Evolutionary conservation across 441 rosid species (phyloP).

Genomic region (Theobroma grandiflorum): DNA sequence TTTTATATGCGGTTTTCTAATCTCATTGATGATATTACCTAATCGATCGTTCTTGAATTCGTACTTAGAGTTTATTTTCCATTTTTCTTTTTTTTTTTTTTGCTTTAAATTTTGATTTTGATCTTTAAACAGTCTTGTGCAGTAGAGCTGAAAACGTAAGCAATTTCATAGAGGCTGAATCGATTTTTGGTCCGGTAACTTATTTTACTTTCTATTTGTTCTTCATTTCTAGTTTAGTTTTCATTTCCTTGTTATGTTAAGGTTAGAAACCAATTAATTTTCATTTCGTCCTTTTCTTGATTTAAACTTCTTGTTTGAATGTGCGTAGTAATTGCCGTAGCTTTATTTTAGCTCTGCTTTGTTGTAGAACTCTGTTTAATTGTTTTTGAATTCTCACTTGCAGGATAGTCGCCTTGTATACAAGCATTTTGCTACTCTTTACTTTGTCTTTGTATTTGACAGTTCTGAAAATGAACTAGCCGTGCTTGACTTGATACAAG

Average conservation of each 20-base stretch:
- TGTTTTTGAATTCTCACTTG: slow-evolving; percentile 24
- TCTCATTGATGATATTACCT: not conserved
- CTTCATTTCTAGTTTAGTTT: not conserved
- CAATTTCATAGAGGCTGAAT: slow-evolving; percentile 85
- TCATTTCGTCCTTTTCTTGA: not conserved
- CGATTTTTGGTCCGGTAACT: slow-evolving; percentile 89
- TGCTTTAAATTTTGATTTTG: slow-evolving; percentile 24
- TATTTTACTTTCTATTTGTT: not conserved
- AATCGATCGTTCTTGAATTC: not conserved
- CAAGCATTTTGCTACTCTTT: slow-evolving; percentile 92
- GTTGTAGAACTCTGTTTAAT: not conserved
- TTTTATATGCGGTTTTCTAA: not conserved
- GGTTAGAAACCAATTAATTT: not conserved
- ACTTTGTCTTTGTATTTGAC: slow-evolving; percentile 84
- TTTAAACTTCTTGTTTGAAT: not conserved
- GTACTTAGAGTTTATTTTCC: not conserved
- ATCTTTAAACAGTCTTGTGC: slow-evolving; percentile 63
- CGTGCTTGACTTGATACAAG: slow-evolving; percentile 95
- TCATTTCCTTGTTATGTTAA: not conserved
- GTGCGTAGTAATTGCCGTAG: not conserved
- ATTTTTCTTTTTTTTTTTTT: not conserved
- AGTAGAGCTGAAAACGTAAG: slow-evolving; percentile 91
- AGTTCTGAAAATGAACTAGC: slow-evolving; percentile 93
- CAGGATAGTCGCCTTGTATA: slow-evolving; percentile 87
- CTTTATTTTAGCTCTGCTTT: not conserved